Conservation (phyloP, 1,139 yeast genomes). For the Eremothecium sinecaudum region DNA sequence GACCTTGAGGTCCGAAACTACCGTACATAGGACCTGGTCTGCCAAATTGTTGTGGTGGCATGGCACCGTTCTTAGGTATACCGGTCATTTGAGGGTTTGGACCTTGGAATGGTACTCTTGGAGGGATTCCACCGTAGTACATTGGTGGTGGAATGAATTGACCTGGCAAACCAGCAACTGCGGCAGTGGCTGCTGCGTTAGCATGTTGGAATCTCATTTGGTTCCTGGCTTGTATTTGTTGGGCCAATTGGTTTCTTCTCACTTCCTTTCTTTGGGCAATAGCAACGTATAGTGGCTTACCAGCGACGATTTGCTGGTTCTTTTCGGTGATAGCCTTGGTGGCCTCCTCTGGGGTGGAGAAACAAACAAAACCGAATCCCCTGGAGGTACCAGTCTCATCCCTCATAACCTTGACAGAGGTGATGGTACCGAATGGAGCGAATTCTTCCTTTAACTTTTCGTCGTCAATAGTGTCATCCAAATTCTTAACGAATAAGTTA, state of each 20-base stretch:
- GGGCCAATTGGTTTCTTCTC: conserved; percentile 94
- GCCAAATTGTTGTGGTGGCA: conserved; percentile 40
- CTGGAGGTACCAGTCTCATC: conserved; percentile 92
- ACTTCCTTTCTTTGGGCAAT: conserved; percentile 98
- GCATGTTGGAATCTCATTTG: conserved; percentile 97
- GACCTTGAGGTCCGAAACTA: conserved; percentile 51
- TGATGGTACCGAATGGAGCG: conserved; percentile 86
- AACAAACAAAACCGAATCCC: conserved; percentile 98
- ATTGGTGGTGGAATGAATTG: conserved; percentile 95
- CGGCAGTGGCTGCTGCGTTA: conserved; percentile 47
- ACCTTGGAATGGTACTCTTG: conserved; percentile 81
- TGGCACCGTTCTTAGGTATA: conserved; percentile 53
- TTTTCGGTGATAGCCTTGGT: conserved; percentile 97
- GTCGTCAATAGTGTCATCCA: conserved; percentile 87
- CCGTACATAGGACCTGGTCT: conserved; percentile 84
- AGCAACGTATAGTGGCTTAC: conserved; percentile 97
- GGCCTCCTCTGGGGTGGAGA: conserved; percentile 97
- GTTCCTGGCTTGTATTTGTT: conserved; percentile 96
- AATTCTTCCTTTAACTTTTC: conserved; percentile 89
- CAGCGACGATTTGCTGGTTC: conserved; percentile 94
- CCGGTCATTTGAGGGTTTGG: conserved; percentile 85
- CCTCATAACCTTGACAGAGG: conserved; percentile 94
- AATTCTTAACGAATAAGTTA: conserved; percentile 91
- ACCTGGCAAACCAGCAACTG: conserved; percentile 67
- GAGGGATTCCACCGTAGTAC: conserved; percentile 72